phyloP scores from a whole-genome alignment of 371 early-diverging fungal species.

The Chytridiales sp. region DNA sequence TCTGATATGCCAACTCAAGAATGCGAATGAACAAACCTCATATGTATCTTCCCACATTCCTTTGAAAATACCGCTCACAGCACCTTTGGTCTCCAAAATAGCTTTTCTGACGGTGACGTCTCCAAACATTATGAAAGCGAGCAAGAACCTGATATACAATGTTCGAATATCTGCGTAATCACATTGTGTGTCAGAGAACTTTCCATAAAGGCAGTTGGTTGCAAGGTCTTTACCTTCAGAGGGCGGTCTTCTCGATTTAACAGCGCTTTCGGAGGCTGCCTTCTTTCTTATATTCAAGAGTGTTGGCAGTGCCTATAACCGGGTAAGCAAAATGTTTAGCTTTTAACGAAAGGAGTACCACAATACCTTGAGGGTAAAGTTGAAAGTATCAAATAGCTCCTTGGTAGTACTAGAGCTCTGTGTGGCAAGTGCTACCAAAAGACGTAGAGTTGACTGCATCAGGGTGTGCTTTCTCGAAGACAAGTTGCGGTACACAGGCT shows the following conservation, averaged over 20 bases:
- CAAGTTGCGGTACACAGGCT: slow-evolving; percentile 35
- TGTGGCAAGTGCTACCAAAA: slow-evolving; percentile 50
- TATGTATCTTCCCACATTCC: slow-evolving; percentile 66
- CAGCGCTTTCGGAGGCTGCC: neutral
- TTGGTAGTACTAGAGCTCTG: slow-evolving; percentile 29
- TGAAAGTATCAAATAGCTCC: slow-evolving; percentile 42
- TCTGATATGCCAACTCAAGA: neutral
- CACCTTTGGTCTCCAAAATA: slow-evolving; percentile 66
- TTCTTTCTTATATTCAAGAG: slow-evolving; percentile 36
- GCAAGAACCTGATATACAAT: slow-evolving; percentile 69
- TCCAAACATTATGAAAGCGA: slow-evolving; percentile 73
- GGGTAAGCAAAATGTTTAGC: neutral
- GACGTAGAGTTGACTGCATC: slow-evolving; percentile 43
- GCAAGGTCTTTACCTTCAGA: too few species aligned
- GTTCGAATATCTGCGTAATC: slow-evolving; percentile 55
- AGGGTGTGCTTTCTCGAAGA: slow-evolving; percentile 37
- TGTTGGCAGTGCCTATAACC: slow-evolving; percentile 29
- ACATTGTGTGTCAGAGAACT: too few species aligned
- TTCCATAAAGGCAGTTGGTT: too few species aligned
- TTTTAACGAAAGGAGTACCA: neutral
- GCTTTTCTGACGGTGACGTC: slow-evolving; percentile 68
- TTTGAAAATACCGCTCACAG: slow-evolving; percentile 64
- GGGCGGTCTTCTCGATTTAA: too few species aligned
- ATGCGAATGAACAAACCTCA: slow-evolving; percentile 40
- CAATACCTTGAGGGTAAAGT: slow-evolving; percentile 38